Evolutionary conservation across 345 rosid species (phyloP), one percentile per base, ranked within the genome.

Genomic region (Melaleuca quinquenervia): DNA sequence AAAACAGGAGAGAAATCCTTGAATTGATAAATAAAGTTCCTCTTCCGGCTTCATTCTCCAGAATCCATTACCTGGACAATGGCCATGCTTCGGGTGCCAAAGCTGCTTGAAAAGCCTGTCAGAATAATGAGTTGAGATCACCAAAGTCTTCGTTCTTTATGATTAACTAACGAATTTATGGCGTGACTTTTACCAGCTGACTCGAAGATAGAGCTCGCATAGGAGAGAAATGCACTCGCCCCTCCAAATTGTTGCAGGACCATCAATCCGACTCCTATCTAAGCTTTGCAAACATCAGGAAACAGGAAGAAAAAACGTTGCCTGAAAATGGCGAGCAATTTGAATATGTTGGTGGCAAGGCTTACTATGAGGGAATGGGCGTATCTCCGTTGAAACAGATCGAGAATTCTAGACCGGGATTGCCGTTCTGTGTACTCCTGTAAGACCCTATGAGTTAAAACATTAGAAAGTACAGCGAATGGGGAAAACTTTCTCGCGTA

Each of bases 221-320:
- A 94, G 86, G 53, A 92, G 18, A 90, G 84, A 76, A 94, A 55
- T 18, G 88, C 92, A 52, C 51, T 88, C 14, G 85, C 50, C 82
- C 95, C 96, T 53, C 89, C 92, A 44, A 93, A 84, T 87, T 92
- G 93, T 86, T 89, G 93, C 58, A 91, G 50, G 22, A 90, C 2
- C 93, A 92, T 92, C 82, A 94, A 21, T 21, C 95, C 96, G 53
- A 91, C 76, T 85, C 95, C 96, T 74, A 92, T 88, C 96, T 93
- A 86, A 56, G 49, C 21, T 14, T 41, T n/a, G 26, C 18, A 53
- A 36, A 56, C 11, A 83, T 70, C 20, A 49, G 48, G 53, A 48
- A n/a, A 49, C 15, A 32, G 56, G 36, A 18, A 11, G 13, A 74
- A 18, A 24, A 85, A 70, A 56, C 3, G 24, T 1, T 3, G 24